Conservation (phyloP, 805 yeast genomes). For the Candida michaelii region DNA sequence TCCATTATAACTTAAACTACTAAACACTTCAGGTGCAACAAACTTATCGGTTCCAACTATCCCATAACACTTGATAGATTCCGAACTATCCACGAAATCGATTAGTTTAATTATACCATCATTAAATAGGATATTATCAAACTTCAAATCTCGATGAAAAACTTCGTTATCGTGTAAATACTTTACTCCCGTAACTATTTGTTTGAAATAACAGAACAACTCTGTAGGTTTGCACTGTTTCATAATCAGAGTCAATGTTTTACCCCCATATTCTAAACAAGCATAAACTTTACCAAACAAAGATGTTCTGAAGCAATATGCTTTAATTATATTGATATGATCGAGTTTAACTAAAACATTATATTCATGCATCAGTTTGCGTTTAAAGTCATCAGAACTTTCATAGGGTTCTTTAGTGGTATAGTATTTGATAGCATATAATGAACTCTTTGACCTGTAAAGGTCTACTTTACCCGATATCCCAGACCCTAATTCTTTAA, state of each 20-base stretch:
- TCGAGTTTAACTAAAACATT: slow-evolving; percentile 23
- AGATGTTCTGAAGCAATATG: slow-evolving; percentile 25
- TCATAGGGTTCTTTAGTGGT: slow-evolving; percentile 40
- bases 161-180: slow-evolving; percentile 38
- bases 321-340: slow-evolving; percentile 37
- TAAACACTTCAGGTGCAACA: slow-evolving; percentile 49
- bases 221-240: slow-evolving; percentile 11
- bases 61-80: slow-evolving; percentile 31
- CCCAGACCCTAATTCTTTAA: slow-evolving; percentile 9
- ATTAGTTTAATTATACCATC: slow-evolving; percentile 40
- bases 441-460: background rate
- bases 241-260: slow-evolving; percentile 18
- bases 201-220: slow-evolving; percentile 39
- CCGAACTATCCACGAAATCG: slow-evolving; percentile 39
- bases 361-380: slow-evolving; percentile 40
- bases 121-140: slow-evolving; percentile 44
- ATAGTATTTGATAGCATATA: slow-evolving; percentile 50
- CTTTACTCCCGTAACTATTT: slow-evolving; percentile 36
- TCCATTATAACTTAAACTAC: slow-evolving; percentile 39
- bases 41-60: slow-evolving; percentile 47
- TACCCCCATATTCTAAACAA: slow-evolving; percentile 26
- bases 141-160: slow-evolving; percentile 53
- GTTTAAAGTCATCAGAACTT: slow-evolving; percentile 36
- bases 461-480: slow-evolving; percentile 13
- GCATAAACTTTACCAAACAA: slow-evolving; percentile 16